Evolutionary conservation across 176 grass and related monocot genomes (phyloP), one percentile per base, ranked within the genome.

Genomic region (Eleusine indica): DNA sequence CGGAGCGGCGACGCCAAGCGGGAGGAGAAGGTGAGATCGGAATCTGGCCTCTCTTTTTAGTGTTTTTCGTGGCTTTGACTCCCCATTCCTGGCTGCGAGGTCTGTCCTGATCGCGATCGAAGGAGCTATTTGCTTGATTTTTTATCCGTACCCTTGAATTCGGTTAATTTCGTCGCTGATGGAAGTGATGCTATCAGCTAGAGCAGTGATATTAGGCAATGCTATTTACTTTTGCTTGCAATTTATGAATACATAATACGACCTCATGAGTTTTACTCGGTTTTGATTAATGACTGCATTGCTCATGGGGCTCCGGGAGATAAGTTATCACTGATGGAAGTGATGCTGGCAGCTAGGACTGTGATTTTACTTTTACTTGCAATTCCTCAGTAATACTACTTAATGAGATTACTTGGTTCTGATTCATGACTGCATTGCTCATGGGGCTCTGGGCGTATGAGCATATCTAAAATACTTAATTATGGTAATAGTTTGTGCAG

Each of bases 1-100:
- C 42, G 89, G 21, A 79, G 84, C 44, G 75, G 41, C 42, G 89
- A 90, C 43, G 51, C 87, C 83, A 99, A 96, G 91, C 89, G 89
- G 15, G 93, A 96, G 15, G 96, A 96, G 86, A 99, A 99, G 93
- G 96, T 99, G 77, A 83, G 68, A 79, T 83, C 42, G 70, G 70
- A 77, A 70, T 80, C 53, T 21, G 41, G 12, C 28, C 30, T 13
- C 63, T 74, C 15, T 72, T 44, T 68, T 57, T 46, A n/a, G 35
- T 58, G 7, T 1, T 41, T 25, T 28, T 25, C 46, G 56, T 53
- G 44, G 17, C 28, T 71, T 47, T 60, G 30, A 53, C 53, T 52
- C 68, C 61, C 44, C 79, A 56, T 42, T 43, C 58, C 3, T 60
- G 21, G 22, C 32, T 3, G 37, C n/a, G 22, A 32, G 66, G 52